phyloP scores from a whole-genome alignment of 1,139 yeast species.

The Dujonia santamariae region DNA sequence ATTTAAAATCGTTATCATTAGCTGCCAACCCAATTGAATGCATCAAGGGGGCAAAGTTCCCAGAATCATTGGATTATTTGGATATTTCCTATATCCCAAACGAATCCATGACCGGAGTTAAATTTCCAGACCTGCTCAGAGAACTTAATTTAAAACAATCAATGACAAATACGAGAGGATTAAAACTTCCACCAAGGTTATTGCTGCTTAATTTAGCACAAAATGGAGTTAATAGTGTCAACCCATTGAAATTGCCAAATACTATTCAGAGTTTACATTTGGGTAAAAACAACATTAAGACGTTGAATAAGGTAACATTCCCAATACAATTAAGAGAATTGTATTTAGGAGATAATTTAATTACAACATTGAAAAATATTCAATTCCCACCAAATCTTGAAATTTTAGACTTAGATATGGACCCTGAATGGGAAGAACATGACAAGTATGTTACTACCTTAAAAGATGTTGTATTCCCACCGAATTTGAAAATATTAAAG shows the following conservation, averaged over 20 bases:
- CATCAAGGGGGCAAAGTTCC: slow-evolving; percentile 41
- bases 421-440: slow-evolving; percentile 39
- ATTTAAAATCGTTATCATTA: slow-evolving; percentile 28
- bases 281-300: slow-evolving; percentile 42
- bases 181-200: slow-evolving; percentile 36
- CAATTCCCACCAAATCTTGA: slow-evolving; percentile 37
- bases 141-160: slow-evolving; percentile 42
- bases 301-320: slow-evolving; percentile 42
- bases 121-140: slow-evolving; percentile 40
- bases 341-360: slow-evolving; percentile 41
- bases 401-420: slow-evolving; percentile 42
- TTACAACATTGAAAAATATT: slow-evolving; percentile 46
- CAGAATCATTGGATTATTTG: slow-evolving; percentile 33
- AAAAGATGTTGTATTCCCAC: slow-evolving; percentile 42
- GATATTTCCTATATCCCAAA: slow-evolving; percentile 45
- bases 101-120: slow-evolving; percentile 48
- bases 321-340: slow-evolving; percentile 35
- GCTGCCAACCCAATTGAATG: slow-evolving; percentile 44
- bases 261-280: slow-evolving; percentile 36
- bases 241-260: slow-evolving; percentile 44
- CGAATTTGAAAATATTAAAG: slow-evolving; percentile 31
- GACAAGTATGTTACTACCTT: slow-evolving; percentile 43
- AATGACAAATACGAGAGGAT: slow-evolving; percentile 47
- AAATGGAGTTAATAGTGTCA: slow-evolving; percentile 46
- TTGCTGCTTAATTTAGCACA: slow-evolving; percentile 33